Conservation (phyloP, 352 stramenopile genomes). For the Pythium graminicola region DNA sequence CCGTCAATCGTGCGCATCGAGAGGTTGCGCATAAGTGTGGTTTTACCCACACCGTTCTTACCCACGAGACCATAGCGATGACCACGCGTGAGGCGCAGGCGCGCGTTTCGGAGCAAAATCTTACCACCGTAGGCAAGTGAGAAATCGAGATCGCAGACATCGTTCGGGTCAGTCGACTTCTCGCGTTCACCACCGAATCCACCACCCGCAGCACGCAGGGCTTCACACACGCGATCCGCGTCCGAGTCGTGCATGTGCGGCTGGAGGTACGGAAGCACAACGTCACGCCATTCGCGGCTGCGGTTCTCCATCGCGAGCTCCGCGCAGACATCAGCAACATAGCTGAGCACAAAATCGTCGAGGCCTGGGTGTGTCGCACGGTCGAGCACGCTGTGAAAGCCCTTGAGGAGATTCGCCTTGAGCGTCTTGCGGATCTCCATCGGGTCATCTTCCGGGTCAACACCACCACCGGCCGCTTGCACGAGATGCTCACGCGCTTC, state of each 20-base stretch:
- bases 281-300: constrained; percentile 41
- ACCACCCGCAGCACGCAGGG: constrained; percentile 41
- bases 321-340: constrained; percentile 55
- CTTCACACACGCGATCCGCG: constrained; percentile 42
- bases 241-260: constrained; percentile 53
- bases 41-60: constrained; percentile 96
- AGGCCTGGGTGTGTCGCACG: constrained; percentile 36
- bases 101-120: constrained; percentile 96
- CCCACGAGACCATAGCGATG: constrained; percentile 95
- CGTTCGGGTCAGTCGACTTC: constrained; percentile 57
- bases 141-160: constrained; percentile 67
- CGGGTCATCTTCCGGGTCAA: constrained; percentile 45
- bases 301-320: constrained; percentile 54
- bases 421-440: constrained; percentile 52
- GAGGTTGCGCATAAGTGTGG: constrained; percentile 91
- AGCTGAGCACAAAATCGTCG: constrained; percentile 48
- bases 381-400: constrained; percentile 42
- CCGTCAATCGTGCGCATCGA: constrained; percentile 88
- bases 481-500: constrained; percentile 55
- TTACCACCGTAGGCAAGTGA: constrained; percentile 82
- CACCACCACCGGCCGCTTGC: constrained; percentile 43
- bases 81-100: constrained; percentile 91
- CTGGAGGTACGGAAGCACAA: constrained; percentile 48
- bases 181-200: constrained; percentile 44
- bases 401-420: constrained; percentile 36